phyloP scores from a whole-genome alignment of 2,329 filamentous ascomycete genomes.

The Microdochium paspali region DNA sequence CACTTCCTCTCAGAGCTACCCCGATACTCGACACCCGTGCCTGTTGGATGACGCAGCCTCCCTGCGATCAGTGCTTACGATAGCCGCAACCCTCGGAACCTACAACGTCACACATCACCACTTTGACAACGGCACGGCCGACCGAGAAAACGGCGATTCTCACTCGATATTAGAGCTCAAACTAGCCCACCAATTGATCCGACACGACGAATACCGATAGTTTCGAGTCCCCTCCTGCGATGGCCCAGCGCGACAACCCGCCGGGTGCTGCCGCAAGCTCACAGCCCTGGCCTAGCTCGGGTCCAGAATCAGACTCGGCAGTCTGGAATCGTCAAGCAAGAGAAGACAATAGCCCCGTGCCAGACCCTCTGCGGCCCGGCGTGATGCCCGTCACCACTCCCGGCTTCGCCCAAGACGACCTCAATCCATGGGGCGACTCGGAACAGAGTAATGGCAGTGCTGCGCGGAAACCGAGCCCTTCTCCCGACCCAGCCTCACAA shows the following conservation, averaged over 20 bases:
- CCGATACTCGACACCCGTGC: not conserved
- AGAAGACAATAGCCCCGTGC: conserved; percentile 11
- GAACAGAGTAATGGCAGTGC: conserved; percentile 2
- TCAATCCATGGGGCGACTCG: conserved; percentile 24
- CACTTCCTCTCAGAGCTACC: not conserved
- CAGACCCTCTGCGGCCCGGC: conserved; percentile 23
- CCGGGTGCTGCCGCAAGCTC: not conserved
- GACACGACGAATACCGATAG: too few relatives aligned
- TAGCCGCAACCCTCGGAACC: too few relatives aligned
- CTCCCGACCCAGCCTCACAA: conserved; percentile 10
- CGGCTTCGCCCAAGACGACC: conserved; percentile 19
- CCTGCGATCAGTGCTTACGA: not conserved
- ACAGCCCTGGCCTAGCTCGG: too few relatives aligned
- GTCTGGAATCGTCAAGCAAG: conserved; percentile 7
- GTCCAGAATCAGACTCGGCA: not conserved
- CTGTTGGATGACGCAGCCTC: not conserved
- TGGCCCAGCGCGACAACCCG: not conserved
- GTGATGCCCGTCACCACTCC: conserved; percentile 8
- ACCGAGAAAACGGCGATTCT: too few relatives aligned
- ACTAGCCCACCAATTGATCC: too few relatives aligned
- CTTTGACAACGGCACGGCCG: too few relatives aligned
- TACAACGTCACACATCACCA: too few relatives aligned
- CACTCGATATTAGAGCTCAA: too few relatives aligned
- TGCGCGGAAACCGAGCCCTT: conserved; percentile 4
- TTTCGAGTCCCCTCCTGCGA: too few relatives aligned